These are phyloP conservation scores for Lepiota venenata DNA, from an alignment of 768 basidiomycete species.

Conservation along the genomic window DNA sequence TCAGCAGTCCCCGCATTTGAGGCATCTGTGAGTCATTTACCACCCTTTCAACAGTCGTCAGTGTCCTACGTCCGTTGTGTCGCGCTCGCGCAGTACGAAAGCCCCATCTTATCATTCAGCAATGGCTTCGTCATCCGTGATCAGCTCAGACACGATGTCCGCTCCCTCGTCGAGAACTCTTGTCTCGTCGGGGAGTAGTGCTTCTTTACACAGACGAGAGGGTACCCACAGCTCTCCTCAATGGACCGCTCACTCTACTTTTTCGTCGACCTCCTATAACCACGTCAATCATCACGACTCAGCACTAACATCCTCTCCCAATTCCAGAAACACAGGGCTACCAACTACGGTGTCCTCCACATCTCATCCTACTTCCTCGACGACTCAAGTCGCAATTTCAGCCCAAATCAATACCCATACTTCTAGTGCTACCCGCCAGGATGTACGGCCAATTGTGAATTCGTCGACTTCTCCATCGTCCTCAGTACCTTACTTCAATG, in stretches of 20 bases:
- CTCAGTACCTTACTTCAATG: constrained; percentile 33
- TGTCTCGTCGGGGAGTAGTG: constrained; percentile 16
- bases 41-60: constrained; percentile 18
- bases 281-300: constrained; percentile 31
- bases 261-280: constrained; percentile 14
- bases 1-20: neutral
- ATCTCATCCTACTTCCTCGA: constrained; percentile 19
- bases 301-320: constrained; percentile 48
- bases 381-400: constrained; percentile 49
- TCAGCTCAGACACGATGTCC: constrained; percentile 14
- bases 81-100: constrained; percentile 13
- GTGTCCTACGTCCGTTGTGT: constrained; percentile 26
- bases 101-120: constrained; percentile 16
- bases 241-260: constrained; percentile 19
- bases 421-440: constrained; percentile 38
- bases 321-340: constrained; percentile 54
- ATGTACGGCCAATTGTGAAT: constrained; percentile 46
- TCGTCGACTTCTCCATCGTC: constrained; percentile 34
- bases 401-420: constrained; percentile 31
- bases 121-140: constrained; percentile 20
- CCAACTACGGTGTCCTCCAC: constrained; percentile 44
- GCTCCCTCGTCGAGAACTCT: constrained; percentile 20
- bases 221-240: constrained; percentile 17
- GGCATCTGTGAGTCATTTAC: constrained; percentile 32
- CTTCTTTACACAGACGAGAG: constrained; percentile 21